A percentile compares a stretch with the other conserved stretches of the same genome.
These are phyloP conservation scores for Eucalyptus tenuipes DNA, from an alignment of 345 rosid species.

Conservation along the genomic window DNA sequence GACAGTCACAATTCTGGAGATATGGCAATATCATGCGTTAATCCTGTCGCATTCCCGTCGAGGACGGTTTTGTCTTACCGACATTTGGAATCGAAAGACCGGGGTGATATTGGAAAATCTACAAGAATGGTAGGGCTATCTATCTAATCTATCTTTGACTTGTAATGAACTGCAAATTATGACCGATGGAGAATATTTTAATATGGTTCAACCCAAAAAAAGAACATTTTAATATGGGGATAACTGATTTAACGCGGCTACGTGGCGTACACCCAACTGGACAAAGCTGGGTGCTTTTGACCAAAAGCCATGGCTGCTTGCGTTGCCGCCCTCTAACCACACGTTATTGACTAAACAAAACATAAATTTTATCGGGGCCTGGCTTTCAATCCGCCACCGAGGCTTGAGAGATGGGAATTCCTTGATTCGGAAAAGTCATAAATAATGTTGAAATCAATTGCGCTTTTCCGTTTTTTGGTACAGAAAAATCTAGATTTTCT, in stretches of 20 bases:
- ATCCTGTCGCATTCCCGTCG: not conserved
- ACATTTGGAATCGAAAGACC: not conserved
- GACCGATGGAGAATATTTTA: not conserved
- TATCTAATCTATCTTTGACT: not conserved
- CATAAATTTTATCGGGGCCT: not conserved
- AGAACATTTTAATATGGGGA: not conserved
- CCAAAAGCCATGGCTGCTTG: not conserved
- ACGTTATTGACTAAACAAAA: not conserved
- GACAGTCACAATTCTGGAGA: not conserved
- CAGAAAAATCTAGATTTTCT: not conserved
- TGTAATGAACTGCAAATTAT: not conserved
- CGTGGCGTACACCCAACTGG: not conserved
- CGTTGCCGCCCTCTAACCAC: not conserved
- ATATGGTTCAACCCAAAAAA: not conserved
- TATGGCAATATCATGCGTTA: not conserved
- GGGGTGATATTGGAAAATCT: not conserved
- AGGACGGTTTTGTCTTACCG: not conserved
- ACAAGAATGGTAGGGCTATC: not conserved
- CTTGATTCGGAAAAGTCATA: not conserved
- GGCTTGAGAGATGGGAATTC: not conserved
- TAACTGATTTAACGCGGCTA: not conserved
- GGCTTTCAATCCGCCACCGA: not conserved
- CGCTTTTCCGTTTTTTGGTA: not conserved
- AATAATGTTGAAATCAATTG: accelerated
- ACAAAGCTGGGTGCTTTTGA: not conserved